Conservation (phyloP, 1,284 basidiomycete genomes). For the Pseudozyma flocculosa region DNA sequence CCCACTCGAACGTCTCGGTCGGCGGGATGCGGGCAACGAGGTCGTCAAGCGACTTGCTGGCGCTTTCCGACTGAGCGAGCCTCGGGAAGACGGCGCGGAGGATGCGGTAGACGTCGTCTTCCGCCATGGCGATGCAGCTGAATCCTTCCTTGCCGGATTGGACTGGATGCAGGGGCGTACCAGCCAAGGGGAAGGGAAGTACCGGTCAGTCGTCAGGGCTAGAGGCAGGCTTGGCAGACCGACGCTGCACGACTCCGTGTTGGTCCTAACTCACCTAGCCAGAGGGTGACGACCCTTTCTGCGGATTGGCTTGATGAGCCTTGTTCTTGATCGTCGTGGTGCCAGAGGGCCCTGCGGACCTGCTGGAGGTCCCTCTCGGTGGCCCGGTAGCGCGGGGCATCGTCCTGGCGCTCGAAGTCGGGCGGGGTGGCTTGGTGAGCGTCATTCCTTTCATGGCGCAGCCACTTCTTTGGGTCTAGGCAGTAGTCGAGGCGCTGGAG, state of each 20-base stretch:
- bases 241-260: no score
- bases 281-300: no score
- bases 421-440: background rate
- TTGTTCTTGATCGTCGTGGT: background rate
- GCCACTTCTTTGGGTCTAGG: background rate
- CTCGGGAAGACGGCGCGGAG: background rate
- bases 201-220: no score
- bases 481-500: background rate
- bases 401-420: background rate
- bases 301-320: background rate
- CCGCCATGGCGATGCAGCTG: background rate
- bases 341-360: background rate
- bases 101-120: background rate
- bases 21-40: background rate
- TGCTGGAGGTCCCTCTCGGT: background rate
- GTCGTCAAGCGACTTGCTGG: background rate
- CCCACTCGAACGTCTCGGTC: background rate
- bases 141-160: background rate
- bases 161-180: background rate
- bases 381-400: background rate
- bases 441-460: background rate
- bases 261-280: no score
- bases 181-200: background rate
- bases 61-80: background rate
- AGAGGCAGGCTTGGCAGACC: no score